Percentiles rank a stretch among this genome's conserved stretches.
phyloP scores from a whole-genome alignment of 441 rosid genomes.

The Francoa sonchifolia region DNA sequence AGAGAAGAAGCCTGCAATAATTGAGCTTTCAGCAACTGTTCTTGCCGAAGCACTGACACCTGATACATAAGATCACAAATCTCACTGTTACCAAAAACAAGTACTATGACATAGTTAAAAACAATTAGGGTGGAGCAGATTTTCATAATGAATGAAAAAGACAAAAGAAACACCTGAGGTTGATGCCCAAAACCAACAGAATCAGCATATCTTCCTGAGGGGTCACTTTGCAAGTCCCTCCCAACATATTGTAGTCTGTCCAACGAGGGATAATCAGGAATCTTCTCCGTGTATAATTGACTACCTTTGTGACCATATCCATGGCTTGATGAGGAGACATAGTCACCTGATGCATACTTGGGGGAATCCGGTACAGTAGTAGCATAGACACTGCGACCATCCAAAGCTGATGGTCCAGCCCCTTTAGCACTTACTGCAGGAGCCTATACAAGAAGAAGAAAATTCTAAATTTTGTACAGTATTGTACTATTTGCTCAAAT shows the following conservation, averaged over 20 bases:
- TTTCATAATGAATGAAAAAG: not conserved
- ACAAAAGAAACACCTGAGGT: constrained; percentile 47
- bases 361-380: constrained; percentile 69
- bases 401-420: constrained; percentile 47
- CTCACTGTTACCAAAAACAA: constrained; percentile 38
- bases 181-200: constrained; percentile 57
- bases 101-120: constrained; percentile 8
- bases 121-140: constrained; percentile 6
- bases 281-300: constrained; percentile 60
- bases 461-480: no score
- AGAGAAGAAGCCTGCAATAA: constrained; percentile 56
- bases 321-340: constrained; percentile 54
- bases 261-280: constrained; percentile 52
- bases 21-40: constrained; percentile 67
- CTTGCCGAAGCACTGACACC: constrained; percentile 71
- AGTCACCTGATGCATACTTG: constrained; percentile 59
- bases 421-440: constrained; percentile 41
- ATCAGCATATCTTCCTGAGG: constrained; percentile 56
- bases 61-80: constrained; percentile 73
- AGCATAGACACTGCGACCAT: constrained; percentile 54
- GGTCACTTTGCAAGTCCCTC: constrained; percentile 70
- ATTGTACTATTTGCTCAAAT: no score
- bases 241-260: constrained; percentile 71
- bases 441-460: constrained; percentile 23
- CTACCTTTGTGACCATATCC: constrained; percentile 68